phyloP scores from a whole-genome alignment of 139 green algal species.

The Chlorella sorokiniana region DNA sequence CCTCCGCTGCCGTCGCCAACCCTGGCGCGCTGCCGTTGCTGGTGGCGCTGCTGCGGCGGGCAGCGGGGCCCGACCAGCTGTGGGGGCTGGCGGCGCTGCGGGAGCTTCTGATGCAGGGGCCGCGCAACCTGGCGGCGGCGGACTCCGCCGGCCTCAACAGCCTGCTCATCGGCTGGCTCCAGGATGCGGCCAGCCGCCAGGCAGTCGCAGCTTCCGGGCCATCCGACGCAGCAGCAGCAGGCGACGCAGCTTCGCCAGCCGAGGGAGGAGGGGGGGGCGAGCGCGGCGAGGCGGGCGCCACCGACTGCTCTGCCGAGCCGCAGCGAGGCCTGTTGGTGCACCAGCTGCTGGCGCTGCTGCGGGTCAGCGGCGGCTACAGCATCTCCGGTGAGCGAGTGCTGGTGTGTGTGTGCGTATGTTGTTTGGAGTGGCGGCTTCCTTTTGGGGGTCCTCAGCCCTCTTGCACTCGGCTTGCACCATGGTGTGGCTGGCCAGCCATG shows the following conservation, averaged over 20 bases:
- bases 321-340: slow-evolving; percentile 21
- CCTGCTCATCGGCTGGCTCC: slow-evolving; percentile 48
- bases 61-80: slow-evolving; percentile 10
- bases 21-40: slow-evolving; percentile 39
- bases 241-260: background rate
- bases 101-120: slow-evolving; percentile 37
- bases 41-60: slow-evolving; percentile 34
- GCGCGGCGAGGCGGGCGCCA: background rate
- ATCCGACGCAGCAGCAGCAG: too few species aligned
- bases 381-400: slow-evolving; percentile 42
- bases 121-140: slow-evolving; percentile 45
- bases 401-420: too few species aligned
- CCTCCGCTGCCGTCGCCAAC: slow-evolving; percentile 39
- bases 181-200: background rate
- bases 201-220: too few species aligned
- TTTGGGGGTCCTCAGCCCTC: too few species aligned
- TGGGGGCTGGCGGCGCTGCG: slow-evolving; percentile 38
- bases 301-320: background rate
- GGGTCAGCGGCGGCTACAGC: slow-evolving; percentile 50
- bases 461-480: too few species aligned
- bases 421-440: too few species aligned
- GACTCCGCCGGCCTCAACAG: slow-evolving; percentile 41
- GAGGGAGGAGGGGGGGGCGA: background rate
- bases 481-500: too few species aligned
- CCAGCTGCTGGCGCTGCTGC: slow-evolving; percentile 41